Evolutionary conservation across 768 basidiomycete genomes (phyloP).

Genomic region (Amanita rubescens): DNA sequence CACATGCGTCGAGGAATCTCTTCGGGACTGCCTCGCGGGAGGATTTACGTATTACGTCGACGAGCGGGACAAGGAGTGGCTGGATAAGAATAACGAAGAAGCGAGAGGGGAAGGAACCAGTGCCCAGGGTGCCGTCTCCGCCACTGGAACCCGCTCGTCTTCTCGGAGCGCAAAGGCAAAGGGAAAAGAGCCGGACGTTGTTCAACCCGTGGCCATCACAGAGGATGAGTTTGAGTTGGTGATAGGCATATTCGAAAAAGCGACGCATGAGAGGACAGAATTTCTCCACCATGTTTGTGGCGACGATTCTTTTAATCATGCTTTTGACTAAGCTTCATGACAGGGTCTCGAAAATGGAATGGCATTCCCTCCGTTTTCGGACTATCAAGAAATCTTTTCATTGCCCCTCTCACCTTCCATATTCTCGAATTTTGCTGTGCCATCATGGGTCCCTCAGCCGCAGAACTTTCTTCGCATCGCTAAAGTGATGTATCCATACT

Average conservation of each 20-base stretch:
- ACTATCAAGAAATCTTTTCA: slow-evolving; percentile 66
- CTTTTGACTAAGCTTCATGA: slow-evolving; percentile 1
- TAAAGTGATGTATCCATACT: slow-evolving; percentile 75
- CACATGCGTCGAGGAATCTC: slow-evolving; percentile 77
- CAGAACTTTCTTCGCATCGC: slow-evolving; percentile 60
- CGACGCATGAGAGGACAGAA: slow-evolving; percentile 84
- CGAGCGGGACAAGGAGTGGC: slow-evolving; percentile 92
- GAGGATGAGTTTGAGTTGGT: slow-evolving; percentile 95
- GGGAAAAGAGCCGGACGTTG: slow-evolving; percentile 74
- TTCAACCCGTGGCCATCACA: slow-evolving; percentile 56
- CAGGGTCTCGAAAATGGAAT: slow-evolving; percentile 62
- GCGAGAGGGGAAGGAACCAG: slow-evolving; percentile 83
- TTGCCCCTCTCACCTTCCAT: slow-evolving; percentile 47
- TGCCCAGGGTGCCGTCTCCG: slow-evolving; percentile 59
- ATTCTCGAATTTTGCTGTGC: slow-evolving; percentile 64
- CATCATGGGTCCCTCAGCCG: slow-evolving; percentile 62
- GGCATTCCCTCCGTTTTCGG: slow-evolving; percentile 63
- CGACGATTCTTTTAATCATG: background rate
- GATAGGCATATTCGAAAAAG: slow-evolving; percentile 91
- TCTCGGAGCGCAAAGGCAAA: slow-evolving; percentile 70
- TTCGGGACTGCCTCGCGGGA: slow-evolving; percentile 51
- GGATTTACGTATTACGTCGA: slow-evolving; percentile 92
- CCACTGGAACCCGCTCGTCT: slow-evolving; percentile 46
- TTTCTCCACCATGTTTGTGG: slow-evolving; percentile 80
- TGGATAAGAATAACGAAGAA: slow-evolving; percentile 84